Base-by-base conservation (phyloP, 805 yeast species). In the Metschnikowia continentalis region DNA sequence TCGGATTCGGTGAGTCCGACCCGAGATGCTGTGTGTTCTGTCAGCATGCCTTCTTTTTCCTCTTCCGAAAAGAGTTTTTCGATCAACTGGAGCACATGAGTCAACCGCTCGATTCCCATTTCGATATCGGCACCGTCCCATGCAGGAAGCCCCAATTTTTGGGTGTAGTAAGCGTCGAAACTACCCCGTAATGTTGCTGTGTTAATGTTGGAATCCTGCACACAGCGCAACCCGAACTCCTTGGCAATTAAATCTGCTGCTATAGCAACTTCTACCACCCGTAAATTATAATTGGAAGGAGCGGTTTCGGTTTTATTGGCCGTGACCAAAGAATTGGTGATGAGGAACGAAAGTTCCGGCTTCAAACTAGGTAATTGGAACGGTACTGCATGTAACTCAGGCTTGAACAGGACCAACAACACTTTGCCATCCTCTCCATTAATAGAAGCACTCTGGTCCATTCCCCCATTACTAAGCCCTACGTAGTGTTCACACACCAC, bases 381-480 rank as follows among this genome's bases (percentile, higher is more conserved):
- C 13, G 87, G 79, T 32, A 75, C 68, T 1, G 82, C 88, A 35
- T 62, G 68, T 43, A 86, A 70, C 53, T 71, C 63, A 2, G 91
- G 90, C 53, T 76, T 74, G 68, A 84, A 85, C 56, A 78, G 79
- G 17, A 85, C 80, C 56, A 77, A 75, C 49, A 84, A 66, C 1
- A 84, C 85, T 55, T 84, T 80, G 52, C 73, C 75, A 39, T 66
- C 68, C 59, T 77, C 81, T 19, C 90, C 90, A 56, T 78, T 83
- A 22, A 86, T 75, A 0, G 86, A 80, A 3, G 90, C 90, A 45
- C 85, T 77, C 67, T 85, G 90, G 62, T 85, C 90, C 86, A 85
- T 80, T 37, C 90, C 90, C n/a, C 90, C 91, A 35, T 84, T 81
- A 63, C 82, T 84, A 47, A 85, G 86, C 35, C 90, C 90, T 35